Conservation (phyloP, 306 rosid species). For the Aeschynomene evenia region DNA sequence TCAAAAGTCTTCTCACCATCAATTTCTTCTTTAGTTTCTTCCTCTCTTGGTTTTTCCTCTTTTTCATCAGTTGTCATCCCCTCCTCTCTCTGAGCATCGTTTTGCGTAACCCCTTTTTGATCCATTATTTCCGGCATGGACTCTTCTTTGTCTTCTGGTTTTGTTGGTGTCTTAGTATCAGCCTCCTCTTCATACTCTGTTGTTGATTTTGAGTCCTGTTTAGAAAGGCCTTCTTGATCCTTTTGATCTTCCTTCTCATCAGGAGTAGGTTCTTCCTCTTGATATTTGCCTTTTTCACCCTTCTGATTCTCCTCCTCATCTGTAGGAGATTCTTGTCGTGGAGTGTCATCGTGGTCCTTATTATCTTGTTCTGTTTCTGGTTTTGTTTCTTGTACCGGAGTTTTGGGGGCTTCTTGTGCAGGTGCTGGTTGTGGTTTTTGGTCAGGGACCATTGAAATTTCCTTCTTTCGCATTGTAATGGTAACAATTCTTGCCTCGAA, state of each 20-base stretch:
- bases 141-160: constrained; percentile 7
- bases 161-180: not conserved
- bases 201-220: constrained; percentile 12
- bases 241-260: constrained; percentile 3
- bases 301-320: not conserved
- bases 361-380: not conserved
- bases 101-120: not conserved
- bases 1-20: not conserved
- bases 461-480: constrained; percentile 29
- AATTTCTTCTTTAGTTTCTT: constrained; percentile 2
- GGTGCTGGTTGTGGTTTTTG: not conserved
- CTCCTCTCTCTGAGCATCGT: constrained; percentile 18
- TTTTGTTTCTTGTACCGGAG: not conserved
- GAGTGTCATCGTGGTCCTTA: not conserved
- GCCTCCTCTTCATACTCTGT: not conserved
- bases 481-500: constrained; percentile 27
- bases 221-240: not conserved
- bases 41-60: constrained; percentile 16
- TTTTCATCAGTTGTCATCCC: too few relatives aligned
- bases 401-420: constrained; percentile 14
- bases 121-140: constrained; percentile 5
- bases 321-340: not conserved
- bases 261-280: not conserved
- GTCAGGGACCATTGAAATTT: too few relatives aligned
- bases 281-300: not conserved